Evolutionary conservation across 352 stramenopile genomes (phyloP).

Genomic region (Pythium brachiatum): DNA sequence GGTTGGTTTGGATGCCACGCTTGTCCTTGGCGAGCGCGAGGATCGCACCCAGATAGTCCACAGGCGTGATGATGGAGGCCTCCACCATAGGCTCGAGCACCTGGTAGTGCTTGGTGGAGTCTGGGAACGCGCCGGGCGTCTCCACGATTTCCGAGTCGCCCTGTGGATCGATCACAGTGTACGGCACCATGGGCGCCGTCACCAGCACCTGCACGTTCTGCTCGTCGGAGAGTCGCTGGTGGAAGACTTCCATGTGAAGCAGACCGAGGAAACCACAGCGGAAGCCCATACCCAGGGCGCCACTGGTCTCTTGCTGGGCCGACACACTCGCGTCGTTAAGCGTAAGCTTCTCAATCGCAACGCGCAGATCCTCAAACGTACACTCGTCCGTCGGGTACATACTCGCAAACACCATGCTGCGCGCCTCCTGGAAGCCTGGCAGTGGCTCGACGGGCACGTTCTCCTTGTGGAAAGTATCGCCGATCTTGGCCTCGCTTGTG

Average conservation of each 20-base stretch:
- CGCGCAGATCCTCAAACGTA: constrained; percentile 95
- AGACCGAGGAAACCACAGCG: constrained; percentile 97
- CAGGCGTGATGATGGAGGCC: constrained; percentile 95
- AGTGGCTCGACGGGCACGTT: constrained; percentile 57
- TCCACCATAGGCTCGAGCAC: constrained; percentile 96
- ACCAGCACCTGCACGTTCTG: constrained; percentile 97
- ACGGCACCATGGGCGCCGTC: constrained; percentile 98
- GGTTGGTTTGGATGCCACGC: constrained; percentile 89
- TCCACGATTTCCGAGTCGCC: constrained; percentile 48
- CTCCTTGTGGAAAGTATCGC: constrained; percentile 82
- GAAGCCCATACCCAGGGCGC: constrained; percentile 94
- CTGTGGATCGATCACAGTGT: constrained; percentile 83
- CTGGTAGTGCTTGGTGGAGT: constrained; percentile 85
- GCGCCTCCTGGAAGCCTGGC: constrained; percentile 78
- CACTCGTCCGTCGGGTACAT: constrained; percentile 97
- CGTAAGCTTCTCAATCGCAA: constrained; percentile 94
- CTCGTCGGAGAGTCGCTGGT: constrained; percentile 97
- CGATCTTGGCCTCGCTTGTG: constrained; percentile 94
- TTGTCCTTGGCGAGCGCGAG: constrained; percentile 93
- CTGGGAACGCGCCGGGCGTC: constrained; percentile 73
- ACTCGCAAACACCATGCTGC: constrained; percentile 98
- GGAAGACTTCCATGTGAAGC: constrained; percentile 98
- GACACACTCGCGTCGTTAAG: constrained; percentile 97
- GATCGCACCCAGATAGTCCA: constrained; percentile 94
- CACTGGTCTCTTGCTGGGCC: constrained; percentile 95